Conservation (phyloP, 768 basidiomycete genomes). For the Pleurotus sapidus region DNA sequence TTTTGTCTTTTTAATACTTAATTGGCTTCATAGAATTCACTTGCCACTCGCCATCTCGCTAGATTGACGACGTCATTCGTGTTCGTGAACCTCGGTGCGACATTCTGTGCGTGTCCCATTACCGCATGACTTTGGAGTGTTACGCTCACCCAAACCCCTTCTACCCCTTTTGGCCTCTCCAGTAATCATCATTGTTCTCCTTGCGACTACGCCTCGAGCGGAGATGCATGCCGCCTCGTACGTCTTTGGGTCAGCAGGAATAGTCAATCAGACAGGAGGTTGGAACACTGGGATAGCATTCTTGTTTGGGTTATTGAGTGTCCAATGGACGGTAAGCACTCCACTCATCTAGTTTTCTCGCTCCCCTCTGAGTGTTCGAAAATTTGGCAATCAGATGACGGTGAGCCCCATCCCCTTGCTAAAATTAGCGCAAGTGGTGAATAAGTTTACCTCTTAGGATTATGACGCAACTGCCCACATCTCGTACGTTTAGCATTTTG, state of each 20-base stretch:
- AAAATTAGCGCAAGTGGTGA: not conserved
- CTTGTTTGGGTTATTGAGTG: conserved; percentile 79
- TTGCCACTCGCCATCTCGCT: conserved; percentile 75
- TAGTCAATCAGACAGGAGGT: conserved; percentile 78
- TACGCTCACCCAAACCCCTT: not conserved
- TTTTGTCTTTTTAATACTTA: not conserved
- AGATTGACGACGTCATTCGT: conserved; percentile 74
- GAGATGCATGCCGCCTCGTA: conserved; percentile 82
- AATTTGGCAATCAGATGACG: conserved; percentile 46
- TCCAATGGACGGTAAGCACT: conserved; percentile 78
- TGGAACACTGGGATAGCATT: conserved; percentile 80
- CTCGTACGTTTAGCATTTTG: conserved; percentile 45
- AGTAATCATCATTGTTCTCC: conserved; percentile 85
- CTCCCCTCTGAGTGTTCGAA: conserved; percentile 14
- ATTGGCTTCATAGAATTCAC: conserved; percentile 47
- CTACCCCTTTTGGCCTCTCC: conserved; percentile 4
- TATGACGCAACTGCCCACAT: conserved; percentile 84
- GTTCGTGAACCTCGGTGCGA: conserved; percentile 84
- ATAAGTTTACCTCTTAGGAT: conserved; percentile 38
- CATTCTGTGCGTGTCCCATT: conserved; percentile 44
- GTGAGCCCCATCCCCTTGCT: conserved; percentile 27
- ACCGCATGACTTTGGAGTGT: not conserved
- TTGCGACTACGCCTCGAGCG: conserved; percentile 66
- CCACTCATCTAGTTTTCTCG: not conserved
- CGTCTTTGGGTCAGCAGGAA: conserved; percentile 74